Evolutionary conservation across 139 green algal species (phyloP).

Genomic region (Chlamydomonas incerta): DNA sequence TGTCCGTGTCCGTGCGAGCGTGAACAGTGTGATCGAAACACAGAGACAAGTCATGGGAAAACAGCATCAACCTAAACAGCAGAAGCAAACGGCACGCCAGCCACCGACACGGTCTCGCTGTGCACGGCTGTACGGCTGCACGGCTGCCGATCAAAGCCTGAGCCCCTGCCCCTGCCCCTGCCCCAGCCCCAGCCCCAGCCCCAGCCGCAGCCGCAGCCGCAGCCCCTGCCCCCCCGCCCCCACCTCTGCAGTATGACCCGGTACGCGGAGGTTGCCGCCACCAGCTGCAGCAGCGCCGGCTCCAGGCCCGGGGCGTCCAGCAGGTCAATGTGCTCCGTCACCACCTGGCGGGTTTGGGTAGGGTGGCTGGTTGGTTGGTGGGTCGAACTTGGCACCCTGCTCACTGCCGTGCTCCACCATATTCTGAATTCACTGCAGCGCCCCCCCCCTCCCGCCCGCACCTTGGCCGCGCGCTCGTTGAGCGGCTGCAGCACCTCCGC

Average conservation of each 20-base stretch:
- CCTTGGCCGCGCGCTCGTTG: conserved; percentile 78
- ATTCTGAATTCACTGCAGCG: no score
- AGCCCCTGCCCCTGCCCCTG: no score
- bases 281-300: conserved; percentile 84
- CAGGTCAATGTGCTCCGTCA: conserved; percentile 66
- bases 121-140: neutral
- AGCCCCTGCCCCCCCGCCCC: neutral
- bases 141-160: neutral
- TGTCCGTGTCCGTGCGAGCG: no score
- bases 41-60: no score
- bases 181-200: no score
- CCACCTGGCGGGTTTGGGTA: no score
- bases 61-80: no score
- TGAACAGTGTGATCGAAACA: no score
- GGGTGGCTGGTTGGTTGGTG: no score
- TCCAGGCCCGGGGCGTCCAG: conserved; percentile 73
- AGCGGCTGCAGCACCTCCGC: conserved; percentile 86
- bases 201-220: no score
- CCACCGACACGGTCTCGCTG: neutral
- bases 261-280: conserved; percentile 84
- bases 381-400: no score
- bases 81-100: neutral
- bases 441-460: neutral
- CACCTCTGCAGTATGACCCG: conserved; percentile 75
- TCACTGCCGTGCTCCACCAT: no score